These are phyloP conservation scores for Citrus inodora DNA, from an alignment of 345 rosid genomes.

Conservation along the genomic window DNA sequence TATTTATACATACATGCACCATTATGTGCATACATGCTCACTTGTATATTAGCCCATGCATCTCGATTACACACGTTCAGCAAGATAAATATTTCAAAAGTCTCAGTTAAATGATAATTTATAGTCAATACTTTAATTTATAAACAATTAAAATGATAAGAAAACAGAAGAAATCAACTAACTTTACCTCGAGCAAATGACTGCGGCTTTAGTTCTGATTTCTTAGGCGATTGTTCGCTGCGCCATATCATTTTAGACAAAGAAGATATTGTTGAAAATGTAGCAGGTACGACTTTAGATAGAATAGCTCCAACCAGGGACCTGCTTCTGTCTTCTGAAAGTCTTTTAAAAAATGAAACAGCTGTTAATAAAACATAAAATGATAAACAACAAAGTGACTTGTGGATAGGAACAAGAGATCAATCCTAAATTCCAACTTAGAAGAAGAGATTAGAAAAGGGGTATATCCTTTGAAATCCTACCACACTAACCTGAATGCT, in stretches of 20 bases:
- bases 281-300: conserved; percentile 91
- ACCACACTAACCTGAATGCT: conserved; percentile 69
- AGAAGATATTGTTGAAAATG: conserved; percentile 88
- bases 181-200: conserved; percentile 80
- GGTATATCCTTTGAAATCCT: conserved; percentile 3
- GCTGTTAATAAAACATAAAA: conserved; percentile 3
- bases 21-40: not conserved
- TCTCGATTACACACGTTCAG: too few relatives aligned
- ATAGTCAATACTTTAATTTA: not conserved
- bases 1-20: not conserved
- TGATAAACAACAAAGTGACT: not conserved
- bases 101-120: not conserved
- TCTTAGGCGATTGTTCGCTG: conserved; percentile 53
- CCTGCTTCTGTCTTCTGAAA: conserved; percentile 84
- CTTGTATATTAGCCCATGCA: not conserved
- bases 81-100: not conserved
- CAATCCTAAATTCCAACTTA: not conserved
- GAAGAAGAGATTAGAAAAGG: not conserved
- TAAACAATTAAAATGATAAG: not conserved
- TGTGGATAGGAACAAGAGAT: not conserved
- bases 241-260: conserved; percentile 91
- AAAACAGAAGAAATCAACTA: conserved; percentile 6
- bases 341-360: conserved; percentile 44
- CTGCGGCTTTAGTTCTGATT: conserved; percentile 69
- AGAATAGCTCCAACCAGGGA: conserved; percentile 89